These are phyloP conservation scores for Actinidia arguta DNA, from an alignment of 179 eudicot genomes.

Conservation along the genomic window DNA sequence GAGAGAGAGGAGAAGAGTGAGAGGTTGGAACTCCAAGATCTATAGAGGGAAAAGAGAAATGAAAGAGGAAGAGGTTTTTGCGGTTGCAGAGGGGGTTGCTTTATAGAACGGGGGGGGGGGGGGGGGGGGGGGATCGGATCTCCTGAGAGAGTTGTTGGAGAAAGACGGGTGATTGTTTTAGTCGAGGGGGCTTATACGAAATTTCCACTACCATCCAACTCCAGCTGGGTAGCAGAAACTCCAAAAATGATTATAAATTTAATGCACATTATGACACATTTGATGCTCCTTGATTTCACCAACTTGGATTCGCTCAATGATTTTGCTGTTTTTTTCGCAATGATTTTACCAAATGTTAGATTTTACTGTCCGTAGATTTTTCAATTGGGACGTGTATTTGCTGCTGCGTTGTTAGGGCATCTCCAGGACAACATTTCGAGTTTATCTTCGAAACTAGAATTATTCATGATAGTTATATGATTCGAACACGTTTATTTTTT, in stretches of 20 bases:
- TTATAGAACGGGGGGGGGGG: slow-evolving; percentile 34
- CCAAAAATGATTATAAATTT: neutral
- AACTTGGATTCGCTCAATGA: neutral
- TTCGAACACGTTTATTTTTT: too few relatives aligned
- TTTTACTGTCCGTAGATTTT: neutral
- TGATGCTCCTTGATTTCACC: slow-evolving; percentile 24
- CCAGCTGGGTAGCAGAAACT: slow-evolving; percentile 34
- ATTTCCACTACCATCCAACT: slow-evolving; percentile 28
- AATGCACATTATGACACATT: neutral
- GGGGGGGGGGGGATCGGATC: slow-evolving; percentile 18
- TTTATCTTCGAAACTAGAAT: too few relatives aligned
- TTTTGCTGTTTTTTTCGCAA: too few relatives aligned
- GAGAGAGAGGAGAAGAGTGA: slow-evolving; percentile 2
- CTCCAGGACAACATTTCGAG: too few relatives aligned
- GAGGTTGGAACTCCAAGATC: slow-evolving; percentile 5
- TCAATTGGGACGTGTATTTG: too few relatives aligned
- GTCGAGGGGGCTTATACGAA: slow-evolving; percentile 28
- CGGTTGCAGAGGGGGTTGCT: slow-evolving; percentile 20
- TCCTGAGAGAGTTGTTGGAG: slow-evolving; percentile 25
- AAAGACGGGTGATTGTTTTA: too few relatives aligned
- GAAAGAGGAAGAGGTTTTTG: slow-evolving; percentile 52
- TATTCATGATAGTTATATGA: too few relatives aligned
- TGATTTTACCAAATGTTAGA: slow-evolving; percentile 6
- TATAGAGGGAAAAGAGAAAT: neutral
- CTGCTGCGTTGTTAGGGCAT: too few relatives aligned